Percentiles rank a stretch among this genome's conserved stretches.
phyloP scores from a whole-genome alignment of 768 basidiomycete genomes.

The Galerina marginata region DNA sequence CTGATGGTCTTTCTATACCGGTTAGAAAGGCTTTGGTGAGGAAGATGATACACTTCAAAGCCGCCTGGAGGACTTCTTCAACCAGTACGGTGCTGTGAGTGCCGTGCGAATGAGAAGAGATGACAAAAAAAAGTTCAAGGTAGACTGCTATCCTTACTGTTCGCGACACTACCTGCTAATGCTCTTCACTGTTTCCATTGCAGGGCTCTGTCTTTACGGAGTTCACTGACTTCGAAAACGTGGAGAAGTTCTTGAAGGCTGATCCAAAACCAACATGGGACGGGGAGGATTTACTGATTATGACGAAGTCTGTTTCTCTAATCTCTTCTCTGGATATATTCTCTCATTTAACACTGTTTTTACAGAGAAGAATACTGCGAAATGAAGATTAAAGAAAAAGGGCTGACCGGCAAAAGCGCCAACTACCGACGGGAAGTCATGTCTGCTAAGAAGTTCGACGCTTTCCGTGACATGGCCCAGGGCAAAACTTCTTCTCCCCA shows the following conservation, averaged over 20 bases:
- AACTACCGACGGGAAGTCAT: conserved; percentile 61
- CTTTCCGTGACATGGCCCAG: conserved; percentile 70
- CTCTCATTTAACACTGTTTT: neutral
- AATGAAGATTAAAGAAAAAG: conserved; percentile 97
- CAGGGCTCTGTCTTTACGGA: conserved; percentile 95
- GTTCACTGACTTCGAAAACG: conserved; percentile 72
- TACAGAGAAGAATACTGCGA: conserved; percentile 84
- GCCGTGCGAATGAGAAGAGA: conserved; percentile 91
- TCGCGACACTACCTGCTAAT: neutral
- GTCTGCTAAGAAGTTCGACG: conserved; percentile 64
- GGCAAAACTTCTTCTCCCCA: conserved; percentile 37
- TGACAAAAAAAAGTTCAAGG: conserved; percentile 88
- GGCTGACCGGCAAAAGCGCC: conserved; percentile 76
- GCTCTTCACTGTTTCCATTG: neutral
- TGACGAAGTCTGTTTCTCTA: conserved; percentile 77
- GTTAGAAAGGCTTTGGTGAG: conserved; percentile 89
- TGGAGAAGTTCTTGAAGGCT: conserved; percentile 76
- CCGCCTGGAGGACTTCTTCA: conserved; percentile 81
- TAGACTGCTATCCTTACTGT: conserved; percentile 26
- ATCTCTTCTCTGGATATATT: neutral
- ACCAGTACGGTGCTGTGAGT: conserved; percentile 74
- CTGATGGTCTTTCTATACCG: neutral
- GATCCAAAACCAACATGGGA: conserved; percentile 86
- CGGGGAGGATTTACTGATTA: conserved; percentile 75
- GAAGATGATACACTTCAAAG: conserved; percentile 68